phyloP scores from a whole-genome alignment of 805 yeast species.

The Komagataella phaffii region DNA sequence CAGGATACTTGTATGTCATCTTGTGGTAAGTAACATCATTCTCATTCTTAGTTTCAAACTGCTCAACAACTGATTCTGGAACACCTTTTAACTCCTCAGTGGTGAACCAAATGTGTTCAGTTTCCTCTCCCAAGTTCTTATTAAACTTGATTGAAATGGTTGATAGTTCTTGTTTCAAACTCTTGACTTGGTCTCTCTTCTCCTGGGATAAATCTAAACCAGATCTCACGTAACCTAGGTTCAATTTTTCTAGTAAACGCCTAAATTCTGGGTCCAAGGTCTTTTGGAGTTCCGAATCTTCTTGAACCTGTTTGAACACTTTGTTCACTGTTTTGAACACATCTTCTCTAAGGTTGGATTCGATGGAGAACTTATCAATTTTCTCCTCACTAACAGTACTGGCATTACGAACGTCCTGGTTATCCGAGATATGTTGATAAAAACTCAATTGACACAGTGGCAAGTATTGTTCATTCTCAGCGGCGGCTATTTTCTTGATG shows the following conservation, averaged over 20 bases:
- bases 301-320: constrained; percentile 27
- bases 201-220: constrained; percentile 54
- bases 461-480: constrained; percentile 33
- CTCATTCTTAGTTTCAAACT: constrained; percentile 25
- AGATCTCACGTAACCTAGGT: constrained; percentile 45
- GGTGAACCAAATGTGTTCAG: constrained; percentile 45
- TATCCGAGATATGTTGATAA: constrained; percentile 58
- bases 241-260: constrained; percentile 42
- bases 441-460: constrained; percentile 40
- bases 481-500: constrained; percentile 38
- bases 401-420: constrained; percentile 57
- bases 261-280: constrained; percentile 37
- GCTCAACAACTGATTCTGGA: constrained; percentile 47
- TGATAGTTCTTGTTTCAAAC: constrained; percentile 46
- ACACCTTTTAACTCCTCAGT: constrained; percentile 60
- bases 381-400: constrained; percentile 49
- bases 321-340: constrained; percentile 45
- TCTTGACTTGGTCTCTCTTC: constrained; percentile 40
- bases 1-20: constrained; percentile 77
- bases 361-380: constrained; percentile 45
- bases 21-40: constrained; percentile 23
- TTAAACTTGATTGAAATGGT: constrained; percentile 40
- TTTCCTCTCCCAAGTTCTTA: constrained; percentile 61
- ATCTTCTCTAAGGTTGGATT: constrained; percentile 51
- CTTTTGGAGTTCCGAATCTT: constrained; percentile 8